phyloP scores from a whole-genome alignment of 345 rosid genomes.

The Murraya koenigii region DNA sequence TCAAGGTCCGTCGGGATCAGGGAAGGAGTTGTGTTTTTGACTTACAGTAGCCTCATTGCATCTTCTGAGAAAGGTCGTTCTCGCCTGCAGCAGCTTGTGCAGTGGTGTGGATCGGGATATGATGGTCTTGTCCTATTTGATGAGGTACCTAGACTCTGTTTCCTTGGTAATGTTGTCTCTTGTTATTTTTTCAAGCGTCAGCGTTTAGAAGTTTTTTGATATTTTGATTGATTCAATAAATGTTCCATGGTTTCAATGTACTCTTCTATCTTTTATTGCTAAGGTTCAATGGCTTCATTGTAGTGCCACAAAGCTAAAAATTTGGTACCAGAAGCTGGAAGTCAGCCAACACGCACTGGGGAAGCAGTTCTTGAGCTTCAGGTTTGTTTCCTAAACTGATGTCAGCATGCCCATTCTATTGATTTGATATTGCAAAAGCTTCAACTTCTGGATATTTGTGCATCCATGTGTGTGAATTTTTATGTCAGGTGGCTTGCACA shows the following conservation, averaged over 20 bases:
- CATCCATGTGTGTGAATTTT: neutral
- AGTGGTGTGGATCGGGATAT: conserved; percentile 89
- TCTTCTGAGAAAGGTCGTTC: conserved; percentile 99
- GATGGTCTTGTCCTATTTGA: conserved; percentile 94
- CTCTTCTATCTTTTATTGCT: conserved; percentile 29
- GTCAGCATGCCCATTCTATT: neutral
- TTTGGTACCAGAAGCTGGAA: conserved; percentile 98
- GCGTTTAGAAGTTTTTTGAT: conserved; percentile 6
- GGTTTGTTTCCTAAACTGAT: conserved; percentile 48
- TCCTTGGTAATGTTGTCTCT: conserved; percentile 16
- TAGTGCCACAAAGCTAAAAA: conserved; percentile 99
- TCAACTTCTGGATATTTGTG: neutral
- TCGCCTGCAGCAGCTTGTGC: conserved; percentile 97
- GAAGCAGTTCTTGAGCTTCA: conserved; percentile 97
- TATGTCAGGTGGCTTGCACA: neutral
- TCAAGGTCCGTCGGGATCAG: conserved; percentile 83
- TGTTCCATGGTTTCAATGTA: conserved; percentile 21
- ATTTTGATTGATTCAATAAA: conserved; percentile 18
- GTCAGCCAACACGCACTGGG: conserved; percentile 98
- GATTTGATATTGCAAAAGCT: neutral
- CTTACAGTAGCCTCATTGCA: conserved; percentile 97
- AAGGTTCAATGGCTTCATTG: conserved; percentile 36
- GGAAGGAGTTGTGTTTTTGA: conserved; percentile 91
- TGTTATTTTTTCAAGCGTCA: neutral
- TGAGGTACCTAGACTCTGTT: conserved; percentile 52